Conservation (phyloP, 768 basidiomycete species). For the Dacryopinax primogenitus region DNA sequence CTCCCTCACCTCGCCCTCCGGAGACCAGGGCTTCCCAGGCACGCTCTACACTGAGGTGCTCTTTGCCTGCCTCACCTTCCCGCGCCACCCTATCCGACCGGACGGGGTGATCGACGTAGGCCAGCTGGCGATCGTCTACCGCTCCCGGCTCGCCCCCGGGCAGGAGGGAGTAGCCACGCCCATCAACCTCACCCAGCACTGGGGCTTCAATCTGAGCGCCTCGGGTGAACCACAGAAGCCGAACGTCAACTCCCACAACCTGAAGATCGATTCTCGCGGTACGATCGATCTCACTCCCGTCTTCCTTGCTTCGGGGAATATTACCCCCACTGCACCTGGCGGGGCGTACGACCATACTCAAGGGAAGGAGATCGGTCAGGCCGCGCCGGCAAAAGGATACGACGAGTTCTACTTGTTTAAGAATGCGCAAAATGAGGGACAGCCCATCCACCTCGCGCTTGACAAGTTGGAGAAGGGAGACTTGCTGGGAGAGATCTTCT, state of each 20-base stretch:
- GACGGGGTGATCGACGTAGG: slow-evolving; percentile 39
- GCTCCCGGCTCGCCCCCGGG: slow-evolving; percentile 41
- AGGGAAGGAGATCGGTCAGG: slow-evolving; percentile 43
- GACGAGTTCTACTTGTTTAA: slow-evolving; percentile 55
- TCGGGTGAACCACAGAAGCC: slow-evolving; percentile 38
- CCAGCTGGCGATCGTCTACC: slow-evolving; percentile 52
- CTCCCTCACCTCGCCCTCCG: slow-evolving; percentile 44
- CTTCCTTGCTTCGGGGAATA: slow-evolving; percentile 42
- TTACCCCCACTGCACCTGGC: slow-evolving; percentile 35
- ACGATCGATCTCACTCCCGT: slow-evolving; percentile 41
- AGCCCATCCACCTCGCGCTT: slow-evolving; percentile 39
- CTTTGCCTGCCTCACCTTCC: slow-evolving; percentile 24
- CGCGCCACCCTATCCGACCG: slow-evolving; percentile 23
- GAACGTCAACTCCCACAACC: slow-evolving; percentile 40
- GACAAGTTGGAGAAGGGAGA: slow-evolving; percentile 35
- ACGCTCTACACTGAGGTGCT: slow-evolving; percentile 47
- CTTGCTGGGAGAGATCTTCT: slow-evolving; percentile 35
- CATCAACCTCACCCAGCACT: slow-evolving; percentile 70
- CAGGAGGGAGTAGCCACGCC: slow-evolving; percentile 46
- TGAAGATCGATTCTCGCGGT: slow-evolving; percentile 38
- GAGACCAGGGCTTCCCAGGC: slow-evolving; percentile 62
- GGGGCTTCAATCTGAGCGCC: slow-evolving; percentile 71
- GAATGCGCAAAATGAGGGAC: slow-evolving; percentile 17
- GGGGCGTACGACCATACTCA: slow-evolving; percentile 37
- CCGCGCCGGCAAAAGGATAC: slow-evolving; percentile 47